Base-by-base conservation (phyloP, 352 stramenopile species). In the Thalassiosira exigua region DNA sequence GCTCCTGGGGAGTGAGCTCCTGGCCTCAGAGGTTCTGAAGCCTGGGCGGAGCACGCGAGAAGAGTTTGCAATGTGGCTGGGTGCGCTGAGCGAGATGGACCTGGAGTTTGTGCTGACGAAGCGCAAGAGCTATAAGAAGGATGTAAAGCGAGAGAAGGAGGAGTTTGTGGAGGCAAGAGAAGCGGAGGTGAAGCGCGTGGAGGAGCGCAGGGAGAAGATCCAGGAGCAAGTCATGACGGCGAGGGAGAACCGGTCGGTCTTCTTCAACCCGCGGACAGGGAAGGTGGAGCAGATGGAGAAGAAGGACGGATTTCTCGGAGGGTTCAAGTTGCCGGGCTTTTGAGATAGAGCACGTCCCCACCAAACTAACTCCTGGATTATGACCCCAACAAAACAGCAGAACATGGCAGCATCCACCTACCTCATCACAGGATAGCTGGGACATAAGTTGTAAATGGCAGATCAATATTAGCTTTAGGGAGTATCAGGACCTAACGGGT, bases 41-140 rank as follows among this genome's bases (percentile, higher is more conserved):
- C 76, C 82, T 14, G 86, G 80, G 30, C 42, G 69, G 73, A 86
- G 81, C 41, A 89, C 62, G 9, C 60, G 77, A 48, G 75, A 92
- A 70, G 79, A 93, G 52, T 93, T 91, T 75, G 88, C 86, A 17
- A 22, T 69, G 9, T 93, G 82, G 84, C 52, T 93, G 5, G 81
- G 64, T 53, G 74, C 81, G 27, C 68, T 93, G 53, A 86, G 32
- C 39, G 75, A 81, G 30, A 72, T 62, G 26, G 88, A 93, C 12
- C 52, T 91, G 9, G 70, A 86, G 50, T 69, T 72, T 0, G 78
- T 91, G 30, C 52, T 93, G 42, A 62, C 59, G 4, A 76, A 65
- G 29, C 67, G 86, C 53, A 91, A 91, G 46, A 67, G 48, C 51
- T 79, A 80, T 42, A 88, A 85, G 46, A 33, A 79, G 30, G 61